Evolutionary conservation across 2,329 filamentous ascomycete species (phyloP).

Genomic region (Aspergillus novofumigatus): DNA sequence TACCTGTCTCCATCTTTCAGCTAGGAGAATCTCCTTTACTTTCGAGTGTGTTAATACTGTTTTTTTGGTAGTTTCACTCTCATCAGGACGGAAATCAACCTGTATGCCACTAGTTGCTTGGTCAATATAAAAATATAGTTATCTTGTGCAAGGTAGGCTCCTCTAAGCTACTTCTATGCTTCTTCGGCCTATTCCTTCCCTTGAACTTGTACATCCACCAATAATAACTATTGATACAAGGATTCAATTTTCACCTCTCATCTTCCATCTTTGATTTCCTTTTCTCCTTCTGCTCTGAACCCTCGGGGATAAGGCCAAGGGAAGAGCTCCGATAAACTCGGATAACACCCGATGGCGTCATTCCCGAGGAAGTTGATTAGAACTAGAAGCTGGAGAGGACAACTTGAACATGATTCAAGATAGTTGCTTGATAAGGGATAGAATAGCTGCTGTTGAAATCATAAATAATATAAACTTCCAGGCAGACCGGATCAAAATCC

Average conservation of each 20-base stretch:
- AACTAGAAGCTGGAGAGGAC: background rate
- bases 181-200: background rate
- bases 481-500: background rate
- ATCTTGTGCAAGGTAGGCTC: background rate
- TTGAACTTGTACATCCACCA: background rate
- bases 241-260: no score
- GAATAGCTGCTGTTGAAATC: background rate
- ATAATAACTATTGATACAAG: background rate
- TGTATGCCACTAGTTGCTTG: background rate
- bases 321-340: slow-evolving; percentile 5
- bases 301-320: background rate
- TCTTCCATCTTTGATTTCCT: background rate
- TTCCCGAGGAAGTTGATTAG: slow-evolving; percentile 3
- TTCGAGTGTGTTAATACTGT: background rate
- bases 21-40: no score
- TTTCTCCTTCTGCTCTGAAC: background rate
- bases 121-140: background rate
- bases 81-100: background rate
- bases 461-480: background rate
- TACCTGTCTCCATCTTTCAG: background rate
- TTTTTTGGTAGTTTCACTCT: background rate
- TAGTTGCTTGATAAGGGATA: background rate
- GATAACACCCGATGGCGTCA: slow-evolving; percentile 9
- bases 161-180: background rate
- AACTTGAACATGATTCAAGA: background rate